Conservation (phyloP, 2,329 filamentous ascomycete genomes). For the Didymella arachidicola region DNA sequence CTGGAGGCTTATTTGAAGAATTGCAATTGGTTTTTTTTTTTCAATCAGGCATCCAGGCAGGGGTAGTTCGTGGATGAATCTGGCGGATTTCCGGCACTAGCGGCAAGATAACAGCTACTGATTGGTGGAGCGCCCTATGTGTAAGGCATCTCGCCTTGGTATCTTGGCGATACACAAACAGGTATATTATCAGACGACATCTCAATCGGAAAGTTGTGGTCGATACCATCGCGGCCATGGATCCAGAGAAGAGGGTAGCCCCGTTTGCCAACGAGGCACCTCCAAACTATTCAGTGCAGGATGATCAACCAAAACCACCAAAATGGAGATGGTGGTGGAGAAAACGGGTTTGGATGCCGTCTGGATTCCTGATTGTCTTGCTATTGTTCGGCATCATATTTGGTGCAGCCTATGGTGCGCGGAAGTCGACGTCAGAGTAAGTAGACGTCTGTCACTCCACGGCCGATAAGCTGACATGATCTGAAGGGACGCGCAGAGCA, state of each 20-base stretch:
- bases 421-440: background rate
- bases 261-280: background rate
- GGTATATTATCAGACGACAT: slow-evolving; percentile 3
- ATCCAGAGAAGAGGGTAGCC: background rate
- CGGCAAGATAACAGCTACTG: background rate
- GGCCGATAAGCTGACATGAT: background rate
- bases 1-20: background rate
- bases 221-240: background rate
- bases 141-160: slow-evolving; percentile 5
- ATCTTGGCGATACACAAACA: slow-evolving; percentile 11
- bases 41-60: slow-evolving; percentile 6
- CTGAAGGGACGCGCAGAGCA: background rate
- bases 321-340: slow-evolving; percentile 11
- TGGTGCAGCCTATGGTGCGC: slow-evolving; percentile 8
- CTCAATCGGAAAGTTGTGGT: background rate
- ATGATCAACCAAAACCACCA: background rate
- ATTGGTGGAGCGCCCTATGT: slow-evolving; percentile 8
- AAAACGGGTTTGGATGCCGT: slow-evolving; percentile 7
- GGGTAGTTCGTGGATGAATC: background rate
- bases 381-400: slow-evolving; percentile 3
- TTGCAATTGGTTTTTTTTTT: slow-evolving; percentile 1
- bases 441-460: background rate
- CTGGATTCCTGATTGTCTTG: background rate
- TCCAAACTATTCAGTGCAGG: slow-evolving; percentile 4
- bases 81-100: slow-evolving; percentile 1